phyloP scores from a whole-genome alignment of 176 grass and related monocot species.

The Pharus latifolius region DNA sequence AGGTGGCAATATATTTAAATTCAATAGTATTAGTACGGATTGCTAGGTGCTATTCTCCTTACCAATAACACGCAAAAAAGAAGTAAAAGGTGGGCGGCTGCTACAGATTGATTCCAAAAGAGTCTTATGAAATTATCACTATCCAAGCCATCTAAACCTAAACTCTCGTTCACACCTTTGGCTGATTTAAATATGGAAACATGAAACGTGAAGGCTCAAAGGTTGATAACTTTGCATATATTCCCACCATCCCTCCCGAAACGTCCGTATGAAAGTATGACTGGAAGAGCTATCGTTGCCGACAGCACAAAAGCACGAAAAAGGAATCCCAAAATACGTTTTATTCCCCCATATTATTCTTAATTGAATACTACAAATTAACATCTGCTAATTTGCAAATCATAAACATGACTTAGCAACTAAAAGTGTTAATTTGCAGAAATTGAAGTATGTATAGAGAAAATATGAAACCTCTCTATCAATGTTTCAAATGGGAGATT shows the following conservation, averaged over 20 bases:
- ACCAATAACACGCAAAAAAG: background rate
- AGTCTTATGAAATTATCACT: too few relatives aligned
- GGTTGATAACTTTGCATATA: background rate
- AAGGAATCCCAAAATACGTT: background rate
- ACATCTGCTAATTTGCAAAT: background rate
- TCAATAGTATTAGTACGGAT: background rate
- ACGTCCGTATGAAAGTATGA: background rate
- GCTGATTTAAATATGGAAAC: too few relatives aligned
- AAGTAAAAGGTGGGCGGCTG: background rate
- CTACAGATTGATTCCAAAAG: too few relatives aligned
- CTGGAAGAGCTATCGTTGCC: background rate
- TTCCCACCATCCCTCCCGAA: background rate
- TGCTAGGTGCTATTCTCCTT: background rate
- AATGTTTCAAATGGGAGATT: too few relatives aligned
- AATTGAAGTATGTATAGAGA: too few relatives aligned
- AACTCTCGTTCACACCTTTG: too few relatives aligned
- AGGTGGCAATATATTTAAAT: background rate
- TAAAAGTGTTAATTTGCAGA: background rate
- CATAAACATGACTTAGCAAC: background rate
- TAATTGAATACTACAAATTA: background rate
- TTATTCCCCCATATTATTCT: background rate
- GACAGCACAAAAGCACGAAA: too few relatives aligned
- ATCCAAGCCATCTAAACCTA: too few relatives aligned
- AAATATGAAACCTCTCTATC: too few relatives aligned
- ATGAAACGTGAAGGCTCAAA: background rate